Conservation (phyloP, 345 rosid species). For the Populus pruinosa region DNA sequence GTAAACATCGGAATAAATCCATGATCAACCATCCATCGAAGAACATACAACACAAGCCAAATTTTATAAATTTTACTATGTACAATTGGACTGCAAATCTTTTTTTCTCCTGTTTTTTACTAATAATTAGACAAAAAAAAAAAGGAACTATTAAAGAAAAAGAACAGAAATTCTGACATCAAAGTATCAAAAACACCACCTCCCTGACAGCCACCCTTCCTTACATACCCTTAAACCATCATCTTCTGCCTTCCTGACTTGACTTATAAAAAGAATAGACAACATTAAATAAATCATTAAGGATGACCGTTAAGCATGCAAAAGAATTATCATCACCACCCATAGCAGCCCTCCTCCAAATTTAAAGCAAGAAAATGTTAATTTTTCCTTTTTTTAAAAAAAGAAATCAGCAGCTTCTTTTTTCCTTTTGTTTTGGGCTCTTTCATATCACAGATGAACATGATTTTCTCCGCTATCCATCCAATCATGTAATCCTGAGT, state of each 20-base stretch:
- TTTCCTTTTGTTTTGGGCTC: neutral
- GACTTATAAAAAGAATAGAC: constrained; percentile 4
- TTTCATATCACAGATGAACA: constrained; percentile 23
- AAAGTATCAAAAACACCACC: constrained; percentile 3
- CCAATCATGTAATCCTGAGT: constrained; percentile 37
- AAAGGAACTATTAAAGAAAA: constrained; percentile 6
- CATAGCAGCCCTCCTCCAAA: neutral
- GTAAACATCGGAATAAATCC: neutral
- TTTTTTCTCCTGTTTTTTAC: neutral
- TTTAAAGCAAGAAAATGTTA: constrained; percentile 6
- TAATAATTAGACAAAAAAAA: constrained; percentile 10
- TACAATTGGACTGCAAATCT: constrained; percentile 6
- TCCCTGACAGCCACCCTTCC: neutral
- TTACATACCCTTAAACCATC: neutral
- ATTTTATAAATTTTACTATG: neutral
- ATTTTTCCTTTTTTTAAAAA: neutral
- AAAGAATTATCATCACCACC: neutral
- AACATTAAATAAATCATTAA: neutral
- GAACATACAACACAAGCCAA: neutral
- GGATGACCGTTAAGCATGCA: neutral
- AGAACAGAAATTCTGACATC: constrained; percentile 12
- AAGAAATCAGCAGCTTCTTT: neutral
- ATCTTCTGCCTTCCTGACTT: neutral
- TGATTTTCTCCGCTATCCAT: constrained; percentile 32
- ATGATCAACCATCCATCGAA: neutral